phyloP scores from a whole-genome alignment of 371 early-diverging fungal genomes.

The Haplosporangium sp. region DNA sequence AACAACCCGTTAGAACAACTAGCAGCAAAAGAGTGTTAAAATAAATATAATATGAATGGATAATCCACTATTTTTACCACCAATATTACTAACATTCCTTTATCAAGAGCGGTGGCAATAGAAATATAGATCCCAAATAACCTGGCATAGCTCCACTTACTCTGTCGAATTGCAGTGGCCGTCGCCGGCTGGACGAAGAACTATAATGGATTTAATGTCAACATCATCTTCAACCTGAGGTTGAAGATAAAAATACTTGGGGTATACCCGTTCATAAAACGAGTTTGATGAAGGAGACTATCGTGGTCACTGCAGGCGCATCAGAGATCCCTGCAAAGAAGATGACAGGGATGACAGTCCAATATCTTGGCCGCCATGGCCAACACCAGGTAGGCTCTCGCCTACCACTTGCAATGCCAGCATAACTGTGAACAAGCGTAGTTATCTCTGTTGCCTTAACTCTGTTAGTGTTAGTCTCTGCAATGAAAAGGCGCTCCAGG shows the following conservation, averaged over 20 bases:
- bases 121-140: conserved; percentile 22
- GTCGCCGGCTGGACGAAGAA: background rate
- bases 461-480: too few relatives aligned
- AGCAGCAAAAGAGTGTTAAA: conserved; percentile 1
- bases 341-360: conserved; percentile 31
- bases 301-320: conserved; percentile 12
- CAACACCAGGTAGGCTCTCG: conserved; percentile 19
- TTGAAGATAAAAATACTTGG: conserved; percentile 3
- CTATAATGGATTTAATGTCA: too few relatives aligned
- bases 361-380: conserved; percentile 40
- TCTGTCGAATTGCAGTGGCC: conserved; percentile 34
- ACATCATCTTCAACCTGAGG: background rate
- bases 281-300: conserved; percentile 15
- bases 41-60: background rate
- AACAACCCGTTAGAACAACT: conserved; percentile 32
- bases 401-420: too few relatives aligned
- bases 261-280: conserved; percentile 49
- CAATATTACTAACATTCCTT: background rate
- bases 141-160: conserved; percentile 42
- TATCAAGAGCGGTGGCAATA: conserved; percentile 13
- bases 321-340: conserved; percentile 12
- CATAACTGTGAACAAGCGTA: too few relatives aligned
- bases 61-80: too few relatives aligned
- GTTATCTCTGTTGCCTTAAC: too few relatives aligned
- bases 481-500: too few relatives aligned